These are phyloP conservation scores for Ascochyta viciae-villosae DNA, from an alignment of 2,329 filamentous ascomycete genomes.

Conservation along the genomic window DNA sequence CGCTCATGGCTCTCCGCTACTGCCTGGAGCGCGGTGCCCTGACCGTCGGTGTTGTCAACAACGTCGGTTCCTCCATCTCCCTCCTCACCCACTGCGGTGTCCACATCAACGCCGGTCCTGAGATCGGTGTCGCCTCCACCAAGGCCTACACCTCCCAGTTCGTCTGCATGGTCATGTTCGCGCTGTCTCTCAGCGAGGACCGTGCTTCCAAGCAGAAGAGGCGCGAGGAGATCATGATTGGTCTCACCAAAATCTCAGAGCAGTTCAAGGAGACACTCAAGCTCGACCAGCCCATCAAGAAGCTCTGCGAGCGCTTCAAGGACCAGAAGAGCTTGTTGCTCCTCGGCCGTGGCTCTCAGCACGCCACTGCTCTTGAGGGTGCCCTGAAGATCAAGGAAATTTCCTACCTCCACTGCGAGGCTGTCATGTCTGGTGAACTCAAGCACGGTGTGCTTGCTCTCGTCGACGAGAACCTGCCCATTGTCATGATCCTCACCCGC, in stretches of 20 bases:
- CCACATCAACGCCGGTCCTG: slow-evolving; percentile 97
- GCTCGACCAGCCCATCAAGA: slow-evolving; percentile 92
- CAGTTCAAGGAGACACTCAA: slow-evolving; percentile 93
- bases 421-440: slow-evolving; percentile 99
- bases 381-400: slow-evolving; percentile 99
- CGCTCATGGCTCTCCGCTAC: slow-evolving; percentile 94
- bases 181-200: slow-evolving; percentile 93
- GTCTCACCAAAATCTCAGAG: slow-evolving; percentile 82
- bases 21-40: slow-evolving; percentile 96
- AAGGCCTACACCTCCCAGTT: slow-evolving; percentile 99
- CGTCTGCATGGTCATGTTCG: slow-evolving; percentile 99
- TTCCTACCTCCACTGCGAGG: slow-evolving; percentile 98
- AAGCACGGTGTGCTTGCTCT: slow-evolving; percentile 98
- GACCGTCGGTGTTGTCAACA: slow-evolving; percentile 98
- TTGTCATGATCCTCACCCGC: slow-evolving; percentile 99
- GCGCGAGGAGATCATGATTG: slow-evolving; percentile 95
- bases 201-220: slow-evolving; percentile 91
- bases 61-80: slow-evolving; percentile 97
- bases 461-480: slow-evolving; percentile 97
- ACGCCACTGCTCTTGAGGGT: slow-evolving; percentile 94
- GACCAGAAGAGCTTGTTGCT: slow-evolving; percentile 95
- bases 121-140: slow-evolving; percentile 98
- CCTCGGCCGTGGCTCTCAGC: slow-evolving; percentile 93
- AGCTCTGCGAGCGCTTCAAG: slow-evolving; percentile 92
- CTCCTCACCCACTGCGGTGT: slow-evolving; percentile 99